A percentile compares a stretch with the other conserved stretches of the same genome.
These are phyloP conservation scores for Arabidopsis arenosa DNA, from an alignment of 345 rosid species.

Conservation along the genomic window DNA sequence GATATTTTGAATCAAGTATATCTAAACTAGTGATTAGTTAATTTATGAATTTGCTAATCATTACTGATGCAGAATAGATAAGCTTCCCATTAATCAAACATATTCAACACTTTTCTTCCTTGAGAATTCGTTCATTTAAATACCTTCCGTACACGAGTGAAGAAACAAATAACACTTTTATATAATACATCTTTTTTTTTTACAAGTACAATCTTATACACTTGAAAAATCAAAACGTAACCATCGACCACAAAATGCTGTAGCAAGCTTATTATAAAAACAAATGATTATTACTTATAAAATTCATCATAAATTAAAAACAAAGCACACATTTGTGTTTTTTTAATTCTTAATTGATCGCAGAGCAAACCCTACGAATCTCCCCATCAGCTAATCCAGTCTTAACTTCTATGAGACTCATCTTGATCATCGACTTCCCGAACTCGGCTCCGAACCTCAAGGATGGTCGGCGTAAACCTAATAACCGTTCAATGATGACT, in stretches of 20 bases:
- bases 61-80: not conserved
- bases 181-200: constrained; percentile 1
- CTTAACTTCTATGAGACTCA: constrained; percentile 60
- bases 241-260: constrained; percentile 23
- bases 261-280: constrained; percentile 23
- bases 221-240: constrained; percentile 4
- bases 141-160: constrained; percentile 12
- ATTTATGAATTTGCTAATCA: not conserved
- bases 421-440: constrained; percentile 58
- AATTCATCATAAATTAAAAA: constrained; percentile 19
- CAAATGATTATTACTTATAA: not conserved
- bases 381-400: constrained; percentile 50
- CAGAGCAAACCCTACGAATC: constrained; percentile 55
- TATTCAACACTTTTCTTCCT: constrained; percentile 6
- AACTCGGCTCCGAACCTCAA: constrained; percentile 53
- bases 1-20: not conserved
- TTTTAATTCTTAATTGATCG: not conserved
- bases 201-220: constrained; percentile 37
- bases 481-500: constrained; percentile 39
- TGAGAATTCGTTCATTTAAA: constrained; percentile 5
- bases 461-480: constrained; percentile 39
- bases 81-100: not conserved
- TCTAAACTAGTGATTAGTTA: not conserved
- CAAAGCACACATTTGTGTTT: constrained; percentile 8
- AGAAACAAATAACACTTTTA: constrained; percentile 22